Evolutionary conservation across 108 stramenopile genomes (phyloP).

Genomic region (Cylindrotheca fusiformis): DNA sequence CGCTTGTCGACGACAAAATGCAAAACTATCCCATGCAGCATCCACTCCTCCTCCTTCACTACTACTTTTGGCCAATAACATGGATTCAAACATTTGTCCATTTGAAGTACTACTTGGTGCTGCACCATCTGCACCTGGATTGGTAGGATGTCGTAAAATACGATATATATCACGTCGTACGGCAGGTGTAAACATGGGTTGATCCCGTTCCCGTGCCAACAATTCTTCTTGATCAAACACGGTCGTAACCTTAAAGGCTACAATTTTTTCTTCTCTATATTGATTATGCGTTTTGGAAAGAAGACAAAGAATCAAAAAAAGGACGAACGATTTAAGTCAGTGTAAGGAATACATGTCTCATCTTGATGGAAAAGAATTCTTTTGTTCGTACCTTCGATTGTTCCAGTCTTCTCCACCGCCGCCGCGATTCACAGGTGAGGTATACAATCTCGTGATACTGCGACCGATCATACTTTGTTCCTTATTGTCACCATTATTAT

Average conservation of each 20-base stretch:
- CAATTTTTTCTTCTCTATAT: neutral
- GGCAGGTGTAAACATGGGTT: neutral
- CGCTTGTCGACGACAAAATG: neutral
- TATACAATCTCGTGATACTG: too few species aligned
- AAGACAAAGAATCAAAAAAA: too few species aligned
- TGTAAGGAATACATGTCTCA: too few species aligned
- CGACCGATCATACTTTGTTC: too few species aligned
- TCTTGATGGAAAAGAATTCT: too few species aligned
- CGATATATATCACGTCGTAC: neutral
- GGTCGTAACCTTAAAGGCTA: neutral
- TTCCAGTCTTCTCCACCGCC: too few species aligned
- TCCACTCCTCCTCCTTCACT: neutral
- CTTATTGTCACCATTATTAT: too few species aligned
- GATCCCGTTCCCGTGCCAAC: neutral
- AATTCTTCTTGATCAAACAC: conserved; percentile 1
- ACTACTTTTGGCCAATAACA: neutral
- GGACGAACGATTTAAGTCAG: too few species aligned
- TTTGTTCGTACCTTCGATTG: too few species aligned
- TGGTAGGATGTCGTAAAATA: neutral
- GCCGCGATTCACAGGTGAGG: too few species aligned
- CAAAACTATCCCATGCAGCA: neutral
- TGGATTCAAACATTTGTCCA: neutral
- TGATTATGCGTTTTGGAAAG: neutral
- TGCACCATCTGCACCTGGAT: neutral
- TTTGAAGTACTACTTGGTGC: neutral